phyloP scores from a whole-genome alignment of 2,329 filamentous ascomycete species.

The Botrytis medusae region DNA sequence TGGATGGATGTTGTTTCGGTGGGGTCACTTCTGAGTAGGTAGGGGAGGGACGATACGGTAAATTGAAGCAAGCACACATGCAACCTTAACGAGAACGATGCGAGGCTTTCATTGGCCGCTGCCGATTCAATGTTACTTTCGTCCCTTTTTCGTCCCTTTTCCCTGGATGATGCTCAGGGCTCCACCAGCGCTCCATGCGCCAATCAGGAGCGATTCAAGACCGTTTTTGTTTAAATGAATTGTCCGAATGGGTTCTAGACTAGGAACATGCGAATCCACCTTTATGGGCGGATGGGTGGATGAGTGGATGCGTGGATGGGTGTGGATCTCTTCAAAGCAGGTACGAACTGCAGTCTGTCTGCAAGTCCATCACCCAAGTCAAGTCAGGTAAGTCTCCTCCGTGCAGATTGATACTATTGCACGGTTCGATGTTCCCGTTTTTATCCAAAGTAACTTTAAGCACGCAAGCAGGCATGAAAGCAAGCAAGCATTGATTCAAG shows the following conservation, averaged over 20 bases:
- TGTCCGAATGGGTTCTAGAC: constrained; percentile 6
- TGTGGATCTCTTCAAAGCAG: constrained; percentile 7
- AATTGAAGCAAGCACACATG: neutral
- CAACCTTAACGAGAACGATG: neutral
- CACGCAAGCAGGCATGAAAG: no score
- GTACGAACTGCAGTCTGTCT: constrained; percentile 1
- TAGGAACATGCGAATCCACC: neutral
- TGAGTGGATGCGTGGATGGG: neutral
- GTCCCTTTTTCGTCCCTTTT: neutral
- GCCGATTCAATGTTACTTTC: neutral
- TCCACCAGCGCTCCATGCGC: neutral
- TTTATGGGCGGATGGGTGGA: neutral
- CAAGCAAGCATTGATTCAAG: no score
- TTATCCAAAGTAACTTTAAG: neutral
- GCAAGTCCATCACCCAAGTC: neutral
- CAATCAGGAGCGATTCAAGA: neutral
- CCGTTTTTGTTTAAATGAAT: constrained; percentile 4
- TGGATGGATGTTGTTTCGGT: neutral
- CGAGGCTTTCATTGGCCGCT: neutral
- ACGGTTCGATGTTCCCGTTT: neutral
- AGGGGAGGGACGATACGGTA: neutral
- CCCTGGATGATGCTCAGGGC: neutral
- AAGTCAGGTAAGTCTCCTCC: neutral
- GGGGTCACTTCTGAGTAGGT: neutral
- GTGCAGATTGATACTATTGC: neutral